Evolutionary conservation across 176 grass and related monocot genomes (phyloP).

Genomic region (Cocos nucifera): DNA sequence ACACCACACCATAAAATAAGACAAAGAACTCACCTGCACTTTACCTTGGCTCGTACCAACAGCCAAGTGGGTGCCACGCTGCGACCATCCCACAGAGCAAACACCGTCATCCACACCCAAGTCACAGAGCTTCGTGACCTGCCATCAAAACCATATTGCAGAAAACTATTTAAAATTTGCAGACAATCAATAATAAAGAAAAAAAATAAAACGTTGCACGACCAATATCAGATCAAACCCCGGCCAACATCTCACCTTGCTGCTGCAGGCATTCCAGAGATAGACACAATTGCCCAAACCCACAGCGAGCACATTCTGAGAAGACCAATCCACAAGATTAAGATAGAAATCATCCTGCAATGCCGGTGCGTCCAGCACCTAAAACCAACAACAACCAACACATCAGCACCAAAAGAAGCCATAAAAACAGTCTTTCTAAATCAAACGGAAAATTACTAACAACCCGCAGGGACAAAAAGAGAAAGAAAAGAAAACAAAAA

Average conservation of each 20-base stretch:
- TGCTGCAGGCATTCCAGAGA: constrained; percentile 97
- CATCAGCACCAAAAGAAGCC: not conserved
- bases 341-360: constrained; percentile 99
- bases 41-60: constrained; percentile 92
- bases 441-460: not conserved
- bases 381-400: constrained; percentile 8
- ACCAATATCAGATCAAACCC: not conserved
- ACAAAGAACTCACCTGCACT: constrained; percentile 56
- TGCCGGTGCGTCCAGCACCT: constrained; percentile 94
- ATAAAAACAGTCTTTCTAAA: constrained; percentile 15
- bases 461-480: too few species aligned
- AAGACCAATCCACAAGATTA: constrained; percentile 99
- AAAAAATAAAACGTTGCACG: not conserved
- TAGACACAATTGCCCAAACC: constrained; percentile 96
- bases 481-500: too few species aligned
- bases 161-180: not conserved
- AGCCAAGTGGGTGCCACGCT: constrained; percentile 70
- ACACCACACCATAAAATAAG: not conserved
- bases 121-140: constrained; percentile 98
- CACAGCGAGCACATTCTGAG: constrained; percentile 85
- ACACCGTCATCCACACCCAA: constrained; percentile 80
- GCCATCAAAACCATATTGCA: not conserved
- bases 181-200: not conserved
- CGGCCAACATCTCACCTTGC: constrained; percentile 46
- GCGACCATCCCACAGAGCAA: constrained; percentile 87